These are phyloP conservation scores for Lactarius sanguifluus DNA, from an alignment of 768 basidiomycete genomes.

Conservation along the genomic window DNA sequence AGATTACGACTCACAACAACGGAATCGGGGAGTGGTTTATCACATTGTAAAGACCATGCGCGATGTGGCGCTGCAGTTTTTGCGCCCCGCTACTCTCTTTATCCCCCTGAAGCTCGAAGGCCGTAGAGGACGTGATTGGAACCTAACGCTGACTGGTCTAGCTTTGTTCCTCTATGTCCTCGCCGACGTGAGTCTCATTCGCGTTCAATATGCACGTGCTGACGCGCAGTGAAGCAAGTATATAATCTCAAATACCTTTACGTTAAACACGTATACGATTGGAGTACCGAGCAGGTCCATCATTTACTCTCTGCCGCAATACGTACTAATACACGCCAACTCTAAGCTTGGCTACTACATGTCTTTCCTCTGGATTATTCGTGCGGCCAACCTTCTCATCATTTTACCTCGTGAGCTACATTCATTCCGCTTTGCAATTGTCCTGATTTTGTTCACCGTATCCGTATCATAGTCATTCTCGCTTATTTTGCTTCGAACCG, in stretches of 20 bases:
- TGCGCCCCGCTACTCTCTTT: constrained; percentile 27
- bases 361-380: constrained; percentile 29
- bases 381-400: constrained; percentile 28
- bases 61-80: constrained; percentile 18
- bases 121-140: constrained; percentile 28
- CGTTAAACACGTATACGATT: constrained; percentile 29
- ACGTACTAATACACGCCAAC: constrained; percentile 1
- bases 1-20: constrained; percentile 8
- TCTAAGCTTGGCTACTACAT: constrained; percentile 30
- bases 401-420: constrained; percentile 26
- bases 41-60: constrained; percentile 2
- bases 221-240: constrained; percentile 26
- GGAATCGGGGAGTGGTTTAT: constrained; percentile 3
- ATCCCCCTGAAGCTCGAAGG: constrained; percentile 26
- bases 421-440: neutral
- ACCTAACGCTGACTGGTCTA: constrained; percentile 27
- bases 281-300: constrained; percentile 29
- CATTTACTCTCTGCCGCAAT: neutral
- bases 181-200: constrained; percentile 22
- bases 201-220: neutral
- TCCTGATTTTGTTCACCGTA: neutral
- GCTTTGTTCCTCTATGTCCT: constrained; percentile 28
- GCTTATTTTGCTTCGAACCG: constrained; percentile 25
- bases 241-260: constrained; percentile 32
- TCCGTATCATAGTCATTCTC: constrained; percentile 23